Base-by-base conservation (phyloP, 139 green algal species). In the Zygnema cylindricum region DNA sequence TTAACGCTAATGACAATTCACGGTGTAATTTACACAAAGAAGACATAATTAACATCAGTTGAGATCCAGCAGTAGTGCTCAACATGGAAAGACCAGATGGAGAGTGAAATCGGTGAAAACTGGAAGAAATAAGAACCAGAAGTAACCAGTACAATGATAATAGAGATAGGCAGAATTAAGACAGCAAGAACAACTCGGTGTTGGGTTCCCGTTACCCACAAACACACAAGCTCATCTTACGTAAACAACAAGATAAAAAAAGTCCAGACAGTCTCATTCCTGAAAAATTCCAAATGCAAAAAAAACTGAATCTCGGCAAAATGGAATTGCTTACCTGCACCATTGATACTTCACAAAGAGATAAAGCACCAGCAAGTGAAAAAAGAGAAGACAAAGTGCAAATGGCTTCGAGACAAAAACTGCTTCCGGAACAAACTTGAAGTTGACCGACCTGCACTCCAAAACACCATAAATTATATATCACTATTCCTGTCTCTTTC, bases 341-440 rank as follows among this genome's bases (percentile, higher is more conserved):
- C 95, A 97, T 33, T 77, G 81, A 25, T 49, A 69, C 32, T 94
- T 75, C 0, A 92, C 93, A 63, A 97, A 95, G 0, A 87, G 55
- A 41, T 91, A 86, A 1, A 98, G 93, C 2, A 95, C 22, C 32
- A 76, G 23, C 0, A 96, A 43, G 81, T 98, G 94, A 0, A 88
- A 35, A 30, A 38, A 77, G 25, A 98, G 86, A 40, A 98, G 92
- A 3, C 16, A 32, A 0, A 88, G 16, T 0, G 94, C 94, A 54
- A 97, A 92, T 7, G 41, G 40, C 38, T 77, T 87, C 1, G 92
- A 96, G 39, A 93, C 1, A 84, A 98, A 98, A 22, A 92, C 36
- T 1, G 86, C 41, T 77, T 97, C 92, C 0, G 94, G 93, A 22
- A 98, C 76, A 76, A 98, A 98, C 79, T 96, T 94, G 43, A 95